Evolutionary conservation across 2,329 filamentous ascomycete species (phyloP), one percentile per base, ranked within the genome.

Genomic region (Neopestalotiopsis sp.): DNA sequence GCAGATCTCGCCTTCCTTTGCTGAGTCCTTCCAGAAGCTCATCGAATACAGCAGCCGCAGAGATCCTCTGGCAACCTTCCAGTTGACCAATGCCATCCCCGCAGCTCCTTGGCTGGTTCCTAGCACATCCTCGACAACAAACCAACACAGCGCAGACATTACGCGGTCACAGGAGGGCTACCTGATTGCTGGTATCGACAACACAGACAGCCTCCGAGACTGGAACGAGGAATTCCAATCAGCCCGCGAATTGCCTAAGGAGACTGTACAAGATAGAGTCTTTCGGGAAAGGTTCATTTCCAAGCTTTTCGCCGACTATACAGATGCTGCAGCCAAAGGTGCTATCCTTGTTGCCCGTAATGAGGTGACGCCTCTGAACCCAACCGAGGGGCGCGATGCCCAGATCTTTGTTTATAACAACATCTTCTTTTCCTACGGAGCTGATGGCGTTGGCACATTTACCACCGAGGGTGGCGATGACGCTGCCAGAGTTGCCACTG

Each of bases 371-470:
- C 94, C 96, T 6, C 84, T 99, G 67, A 99, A 99, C 83, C 97
- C 96, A 6, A 98, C 95, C 0, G 96, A 99, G 82, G 91, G 88
- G 72, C 90, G 88, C 73, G 95, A 99, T 79, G 96, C 96, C 4
- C 96, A 99, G 80, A 99, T 99, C 73, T 99, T 97, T 77, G 95
- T 99, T 30, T 98, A 98, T 85, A 98, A 98, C 86, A 99, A 99
- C 82, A 94, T 99, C 74, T 99, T 99, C 85, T 99, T 97, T 85
- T 98, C 96, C 0, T 98, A 98, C 75, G 96, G 96, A 71, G 95
- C 96, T 59, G 96, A 99, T 79, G 97, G 96, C 66, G 96, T 98
- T 60, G 95, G 96, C 58, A 99, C 96, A 17, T 99, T 99, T 80
- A 95, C 94, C 12, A 95, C 92, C 3, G 96, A 99, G 82, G 96